Base-by-base conservation (phyloP, 331 rosid species). In the Quercus phellos region DNA sequence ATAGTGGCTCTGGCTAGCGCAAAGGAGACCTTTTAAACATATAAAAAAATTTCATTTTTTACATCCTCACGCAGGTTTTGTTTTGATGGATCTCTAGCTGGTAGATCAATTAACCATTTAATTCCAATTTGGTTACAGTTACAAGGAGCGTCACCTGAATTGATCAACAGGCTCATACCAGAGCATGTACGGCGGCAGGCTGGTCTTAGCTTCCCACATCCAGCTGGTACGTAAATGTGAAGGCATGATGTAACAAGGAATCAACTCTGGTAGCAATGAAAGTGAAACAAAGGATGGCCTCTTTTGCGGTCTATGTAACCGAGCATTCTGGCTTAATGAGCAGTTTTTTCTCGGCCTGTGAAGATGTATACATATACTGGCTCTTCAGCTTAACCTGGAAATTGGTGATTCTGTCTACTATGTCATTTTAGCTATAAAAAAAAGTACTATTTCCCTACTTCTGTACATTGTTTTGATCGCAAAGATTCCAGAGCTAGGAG, bases 141-240 rank as follows among this genome's bases (percentile, higher is more conserved):
- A 72, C 79, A 80, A 11, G 98, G 91, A 82, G 96, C 86, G 22
- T 83, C 92, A 50, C 88, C 91, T 0, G 99, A 94, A 67, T 81
- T 92, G 86, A 86, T 94, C 79, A 81, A 78, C 70, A 88, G 85
- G 88, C 96, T 94, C 64, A 87, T 91, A 82, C 99, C 99, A 11
- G 99, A 90, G 85, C 94, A 94, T 43, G 67, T 87, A n/a, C 86
- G 97, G 92, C 89, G 91, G 87, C 96, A 86, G 82, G 51, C 58
- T 22, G 90, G 89, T 72, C 83, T 82, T 3, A 74, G 86, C 79
- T 79, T 89, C 66, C 83, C 87, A 7, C 86, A 77, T 73, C 87
- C 92, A 35, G 81, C 75, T 64, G 87, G 92, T 69, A 86, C 89
- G 71, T 89, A 87, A 82, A 80, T 77, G 78, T 85, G 76, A 72